phyloP scores from a whole-genome alignment of 352 stramenopile genomes.

The Thalassiosira hispida region DNA sequence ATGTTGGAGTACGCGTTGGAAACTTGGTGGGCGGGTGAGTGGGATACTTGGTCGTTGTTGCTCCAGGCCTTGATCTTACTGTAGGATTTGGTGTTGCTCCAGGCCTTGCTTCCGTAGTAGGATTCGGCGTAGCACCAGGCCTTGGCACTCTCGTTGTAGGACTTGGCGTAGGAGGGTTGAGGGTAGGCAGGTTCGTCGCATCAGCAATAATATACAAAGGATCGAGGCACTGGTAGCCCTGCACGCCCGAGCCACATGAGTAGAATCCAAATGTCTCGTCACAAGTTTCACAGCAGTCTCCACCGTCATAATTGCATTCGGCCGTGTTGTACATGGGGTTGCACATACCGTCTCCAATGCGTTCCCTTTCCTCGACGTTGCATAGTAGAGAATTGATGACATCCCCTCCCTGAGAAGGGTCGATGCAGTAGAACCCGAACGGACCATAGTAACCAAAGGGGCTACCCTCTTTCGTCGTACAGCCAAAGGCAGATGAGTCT shows the following conservation, averaged over 20 bases:
- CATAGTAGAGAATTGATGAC: constrained; percentile 13
- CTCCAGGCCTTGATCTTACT: neutral
- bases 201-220: constrained; percentile 24
- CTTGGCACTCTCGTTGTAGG: neutral
- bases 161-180: no score
- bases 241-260: constrained; percentile 24
- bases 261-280: constrained; percentile 36
- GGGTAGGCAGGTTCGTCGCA: no score
- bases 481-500: constrained; percentile 31
- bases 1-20: neutral
- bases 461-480: constrained; percentile 24
- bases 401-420: constrained; percentile 32
- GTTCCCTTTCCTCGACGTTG: constrained; percentile 6
- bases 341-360: constrained; percentile 40
- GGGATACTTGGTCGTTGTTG: neutral
- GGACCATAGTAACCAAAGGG: constrained; percentile 21
- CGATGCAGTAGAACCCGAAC: constrained; percentile 43
- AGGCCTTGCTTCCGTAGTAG: neutral
- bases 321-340: constrained; percentile 21
- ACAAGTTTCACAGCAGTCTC: constrained; percentile 44
- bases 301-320: constrained; percentile 42
- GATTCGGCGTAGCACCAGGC: neutral
- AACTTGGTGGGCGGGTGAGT: neutral
- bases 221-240: constrained; percentile 31
- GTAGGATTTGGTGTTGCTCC: neutral